Conservation (phyloP, 2,329 filamentous ascomycete species). For the Zymoseptoria tritici region DNA sequence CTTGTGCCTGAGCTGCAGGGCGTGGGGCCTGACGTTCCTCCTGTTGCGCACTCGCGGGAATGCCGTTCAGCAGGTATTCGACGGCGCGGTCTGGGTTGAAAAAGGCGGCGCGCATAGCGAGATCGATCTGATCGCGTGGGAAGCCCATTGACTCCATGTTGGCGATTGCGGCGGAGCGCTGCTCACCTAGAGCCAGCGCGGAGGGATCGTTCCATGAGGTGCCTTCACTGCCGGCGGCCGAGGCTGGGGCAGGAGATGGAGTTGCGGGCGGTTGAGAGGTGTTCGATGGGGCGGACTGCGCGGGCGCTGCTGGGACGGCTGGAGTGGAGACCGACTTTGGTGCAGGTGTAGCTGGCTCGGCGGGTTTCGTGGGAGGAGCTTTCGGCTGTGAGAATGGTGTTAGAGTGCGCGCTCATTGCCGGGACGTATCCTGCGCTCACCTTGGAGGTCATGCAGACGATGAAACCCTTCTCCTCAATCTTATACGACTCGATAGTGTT, state of each 20-base stretch:
- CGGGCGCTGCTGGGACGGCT: conserved; percentile 42
- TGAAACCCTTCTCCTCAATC: conserved; percentile 98
- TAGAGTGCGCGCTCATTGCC: neutral
- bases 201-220: conserved; percentile 61
- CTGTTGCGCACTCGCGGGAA: conserved; percentile 74
- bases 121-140: conserved; percentile 75
- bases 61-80: conserved; percentile 88
- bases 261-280: conserved; percentile 46
- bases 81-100: conserved; percentile 96
- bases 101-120: conserved; percentile 91
- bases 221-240: conserved; percentile 35
- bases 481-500: conserved; percentile 95
- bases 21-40: conserved; percentile 51
- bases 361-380: conserved; percentile 43
- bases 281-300: conserved; percentile 50
- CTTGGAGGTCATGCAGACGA: conserved; percentile 98
- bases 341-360: conserved; percentile 52
- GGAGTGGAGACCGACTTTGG: conserved; percentile 30
- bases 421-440: conserved; percentile 38
- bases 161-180: conserved; percentile 72
- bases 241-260: conserved; percentile 42
- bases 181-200: conserved; percentile 76
- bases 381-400: conserved; percentile 55
- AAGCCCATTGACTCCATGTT: conserved; percentile 99
- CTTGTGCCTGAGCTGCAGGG: conserved; percentile 14